Base-by-base conservation (phyloP, 2,329 filamentous ascomycete species). In the Eutypella sp. region DNA sequence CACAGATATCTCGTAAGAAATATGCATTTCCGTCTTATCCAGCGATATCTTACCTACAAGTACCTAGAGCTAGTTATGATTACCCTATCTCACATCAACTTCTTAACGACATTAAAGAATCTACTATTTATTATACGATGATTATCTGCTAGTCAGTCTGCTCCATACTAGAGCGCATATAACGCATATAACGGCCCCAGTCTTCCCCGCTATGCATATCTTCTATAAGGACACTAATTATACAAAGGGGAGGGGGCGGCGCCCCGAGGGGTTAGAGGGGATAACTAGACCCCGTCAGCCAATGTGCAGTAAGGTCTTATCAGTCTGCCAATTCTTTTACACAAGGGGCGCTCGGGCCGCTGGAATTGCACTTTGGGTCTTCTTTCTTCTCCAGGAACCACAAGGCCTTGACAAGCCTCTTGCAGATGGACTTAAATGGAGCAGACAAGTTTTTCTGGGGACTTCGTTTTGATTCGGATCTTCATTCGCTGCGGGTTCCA, bases 391-490 rank as follows among this genome's bases (percentile, higher is more conserved):
- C 29, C 11, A 33, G 29, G 29, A n/a, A 33, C 29, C 29, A 33
- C 29, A 6, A 15, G 29, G 29, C 13, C 29, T n/a, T n/a, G n/a
- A n/a, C n/a, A n/a, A n/a, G n/a, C n/a, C n/a, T n/a, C n/a, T n/a
- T n/a, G n/a, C n/a, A n/a, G n/a, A n/a, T n/a, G n/a, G n/a, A n/a
- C n/a, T n/a, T n/a, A n/a, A n/a, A n/a, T n/a, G n/a, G n/a, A n/a
- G n/a, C n/a, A n/a, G n/a, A n/a, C n/a, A n/a, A n/a, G n/a, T n/a
- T n/a, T n/a, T n/a, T n/a, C n/a, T n/a, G n/a, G n/a, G n/a, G n/a
- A n/a, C n/a, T n/a, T n/a, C n/a, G n/a, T n/a, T 41, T 41, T 31
- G 22, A 41, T 41, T 27, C 20, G 40, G 40, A 41, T 41, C 40
- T 19, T 41, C 40, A 31, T 31, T 20, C 16, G 24, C n/a, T 27